Base-by-base conservation (phyloP, 208 protist genomes). In the Trypanosoma lewisi region DNA sequence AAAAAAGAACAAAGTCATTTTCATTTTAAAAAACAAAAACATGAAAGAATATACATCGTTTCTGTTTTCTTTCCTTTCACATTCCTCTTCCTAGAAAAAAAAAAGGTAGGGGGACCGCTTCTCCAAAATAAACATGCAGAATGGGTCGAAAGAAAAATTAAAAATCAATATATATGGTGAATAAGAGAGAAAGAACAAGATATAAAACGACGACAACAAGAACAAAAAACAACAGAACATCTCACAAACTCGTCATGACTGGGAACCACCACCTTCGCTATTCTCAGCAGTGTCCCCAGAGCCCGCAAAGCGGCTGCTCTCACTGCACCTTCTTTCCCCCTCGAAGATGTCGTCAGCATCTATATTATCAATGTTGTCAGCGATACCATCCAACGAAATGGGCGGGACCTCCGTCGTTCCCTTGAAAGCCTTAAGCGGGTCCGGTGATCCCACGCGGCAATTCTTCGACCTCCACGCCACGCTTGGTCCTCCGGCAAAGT, bases 401-500 rank as follows among this genome's bases (percentile, higher is more conserved):
- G 39, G 5, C 19, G 1, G 19, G 4, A 50, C 7, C 23, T 44
- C 9, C 21, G 30, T 63, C 39, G 41, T 25, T 17, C 58, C 58
- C 42, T 63, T 67, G 63, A 79, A 82, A 1, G 56, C 78, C 60
- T 87, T 89, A 2, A 64, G 30, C 12, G 81, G 83, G 68, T 91
- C 83, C 6, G 72, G 57, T 48, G 74, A 84, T 63, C 87, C 83
- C 39, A 89, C 47, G 31, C 69, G 67, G 48, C 82, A 75, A 42
- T 68, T 71, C 39, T 80, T 77, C 4, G 74, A 79, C 60, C 79
- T 70, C 85, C 87, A 94, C 60, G 70, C 77, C 57, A 67, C 83
- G 63, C 77, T 85, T 31, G 70, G 60, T 25, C 87, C 87, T 31
- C 87, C 87, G 63, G 75, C 80, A 66, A 91, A 94, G 65, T 86